These are phyloP conservation scores for Allantophomopsis cytisporea DNA, from an alignment of 2,329 filamentous ascomycete genomes.

Conservation along the genomic window DNA sequence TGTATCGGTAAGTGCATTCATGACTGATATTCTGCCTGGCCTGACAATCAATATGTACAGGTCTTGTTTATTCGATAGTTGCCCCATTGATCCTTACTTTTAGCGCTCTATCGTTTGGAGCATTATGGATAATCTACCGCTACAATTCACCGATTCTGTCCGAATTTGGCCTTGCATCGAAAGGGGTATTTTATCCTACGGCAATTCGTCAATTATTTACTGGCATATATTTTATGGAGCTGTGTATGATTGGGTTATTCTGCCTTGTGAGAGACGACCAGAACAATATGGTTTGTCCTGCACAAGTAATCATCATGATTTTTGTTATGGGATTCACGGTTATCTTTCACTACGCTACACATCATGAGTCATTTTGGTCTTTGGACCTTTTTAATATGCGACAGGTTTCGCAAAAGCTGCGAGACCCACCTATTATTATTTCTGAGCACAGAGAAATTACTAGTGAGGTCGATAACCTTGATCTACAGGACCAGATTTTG, in stretches of 20 bases:
- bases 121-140: conserved; percentile 91
- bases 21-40: neutral
- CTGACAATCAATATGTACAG: conserved; percentile 3
- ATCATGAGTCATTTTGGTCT: too few relatives aligned
- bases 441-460: neutral
- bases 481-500: conserved; percentile 76
- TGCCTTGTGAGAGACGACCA: conserved; percentile 9
- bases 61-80: conserved; percentile 75
- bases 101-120: conserved; percentile 77
- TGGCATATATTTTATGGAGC: conserved; percentile 11
- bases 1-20: conserved; percentile 3
- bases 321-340: conserved; percentile 8
- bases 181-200: conserved; percentile 36
- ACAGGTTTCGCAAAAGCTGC: neutral
- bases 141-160: conserved; percentile 43
- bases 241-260: conserved; percentile 10
- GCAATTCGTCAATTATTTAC: conserved; percentile 10
- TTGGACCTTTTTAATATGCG: conserved; percentile 44
- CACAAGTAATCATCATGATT: conserved; percentile 11
- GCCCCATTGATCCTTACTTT: conserved; percentile 86
- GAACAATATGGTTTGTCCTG: conserved; percentile 5
- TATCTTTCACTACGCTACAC: neutral
- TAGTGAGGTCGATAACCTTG: conserved; percentile 62
- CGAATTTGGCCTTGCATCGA: conserved; percentile 1
- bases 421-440: neutral